Evolutionary conservation across 2,329 filamentous ascomycete genomes (phyloP), one percentile per base, ranked within the genome.

Genomic region (Cladophialophora bantiana): DNA sequence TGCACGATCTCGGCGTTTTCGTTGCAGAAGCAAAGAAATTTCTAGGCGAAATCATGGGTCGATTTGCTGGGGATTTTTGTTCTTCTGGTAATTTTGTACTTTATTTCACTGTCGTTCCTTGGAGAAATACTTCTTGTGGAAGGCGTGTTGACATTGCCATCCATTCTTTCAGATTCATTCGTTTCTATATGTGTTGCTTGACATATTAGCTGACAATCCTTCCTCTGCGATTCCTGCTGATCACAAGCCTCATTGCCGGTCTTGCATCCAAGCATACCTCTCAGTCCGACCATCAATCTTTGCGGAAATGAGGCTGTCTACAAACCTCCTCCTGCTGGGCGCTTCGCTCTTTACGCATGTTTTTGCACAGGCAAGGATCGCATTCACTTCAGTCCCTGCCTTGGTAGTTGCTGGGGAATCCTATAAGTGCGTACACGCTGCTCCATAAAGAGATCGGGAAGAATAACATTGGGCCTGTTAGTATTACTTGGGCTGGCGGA

Each of bases 361-460:
- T 62, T 74, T 82, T 62, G 85, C 85, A 54, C 79, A 84, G 67
- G 76, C 77, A 7, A 72, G 62, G 7, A 62, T 86, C 58, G 75
- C 78, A 68, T 88, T 86, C 78, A 86, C 85, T 68, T 78, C 80
- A 52, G 83, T 83, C 72, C 83, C 85, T 9, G 75, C 75, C 35
- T 75, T 78, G 56, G 77, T 87, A 61, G 73, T 78, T 57, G 81
- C 82, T 62, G 86, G 86, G 56, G 73, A 84, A 72, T 78, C 60
- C 38, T 71, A 69, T 56, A 72, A 72, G 68, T 70, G 26, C 45
- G 65, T 56, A 38, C 9, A 48, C 4, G 10, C 31, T 18, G 32
- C 34, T 55, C 7, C 18, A 32, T 12, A 56, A 5, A 48, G 15
- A 38, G 13, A 34, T 13, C 40, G 38, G 31, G 55, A 35, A 20